Percentiles rank a stretch among this genome's conserved stretches.
Evolutionary conservation across 108 stramenopile species (phyloP).

Genomic region (Pseudonitzschia delicatissima): DNA sequence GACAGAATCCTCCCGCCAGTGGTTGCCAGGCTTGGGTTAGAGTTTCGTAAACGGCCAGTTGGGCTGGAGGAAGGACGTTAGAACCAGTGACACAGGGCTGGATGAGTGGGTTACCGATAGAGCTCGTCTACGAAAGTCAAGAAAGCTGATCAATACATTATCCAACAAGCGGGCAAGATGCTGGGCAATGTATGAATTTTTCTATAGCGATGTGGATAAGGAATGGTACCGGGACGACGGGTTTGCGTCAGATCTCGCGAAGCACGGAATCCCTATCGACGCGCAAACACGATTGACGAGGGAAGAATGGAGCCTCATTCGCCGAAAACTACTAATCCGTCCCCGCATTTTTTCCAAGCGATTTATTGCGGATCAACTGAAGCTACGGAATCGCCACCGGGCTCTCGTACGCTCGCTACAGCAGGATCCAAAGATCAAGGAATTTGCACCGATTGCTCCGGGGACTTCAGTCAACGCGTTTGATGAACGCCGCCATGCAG

Average conservation of each 20-base stretch:
- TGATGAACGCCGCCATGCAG: constrained; percentile 7
- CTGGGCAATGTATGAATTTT: constrained; percentile 35
- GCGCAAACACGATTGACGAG: constrained; percentile 18
- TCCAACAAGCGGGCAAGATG: constrained; percentile 6
- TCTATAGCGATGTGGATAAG: constrained; percentile 35
- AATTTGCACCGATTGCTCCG: constrained; percentile 5
- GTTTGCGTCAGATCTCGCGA: constrained; percentile 10
- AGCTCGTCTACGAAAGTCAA: background rate
- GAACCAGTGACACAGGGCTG: background rate
- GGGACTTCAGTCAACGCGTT: constrained; percentile 34
- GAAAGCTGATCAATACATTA: background rate
- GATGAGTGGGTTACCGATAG: background rate
- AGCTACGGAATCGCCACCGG: constrained; percentile 22
- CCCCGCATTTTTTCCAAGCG: constrained; percentile 27
- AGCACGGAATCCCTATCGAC: background rate
- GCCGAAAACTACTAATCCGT: constrained; percentile 15
- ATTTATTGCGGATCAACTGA: constrained; percentile 20
- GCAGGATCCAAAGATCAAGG: background rate
- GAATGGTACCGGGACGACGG: constrained; percentile 27
- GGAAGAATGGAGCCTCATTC: constrained; percentile 33
- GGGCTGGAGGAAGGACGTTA: background rate
- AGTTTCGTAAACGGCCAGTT: background rate
- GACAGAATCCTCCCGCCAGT: background rate
- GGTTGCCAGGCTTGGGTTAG: constrained; percentile 5
- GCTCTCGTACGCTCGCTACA: constrained; percentile 21